Evolutionary conservation across 1,284 basidiomycete genomes (phyloP), one percentile per base, ranked within the genome.

Genomic region (Cryptococcus hybrid): DNA sequence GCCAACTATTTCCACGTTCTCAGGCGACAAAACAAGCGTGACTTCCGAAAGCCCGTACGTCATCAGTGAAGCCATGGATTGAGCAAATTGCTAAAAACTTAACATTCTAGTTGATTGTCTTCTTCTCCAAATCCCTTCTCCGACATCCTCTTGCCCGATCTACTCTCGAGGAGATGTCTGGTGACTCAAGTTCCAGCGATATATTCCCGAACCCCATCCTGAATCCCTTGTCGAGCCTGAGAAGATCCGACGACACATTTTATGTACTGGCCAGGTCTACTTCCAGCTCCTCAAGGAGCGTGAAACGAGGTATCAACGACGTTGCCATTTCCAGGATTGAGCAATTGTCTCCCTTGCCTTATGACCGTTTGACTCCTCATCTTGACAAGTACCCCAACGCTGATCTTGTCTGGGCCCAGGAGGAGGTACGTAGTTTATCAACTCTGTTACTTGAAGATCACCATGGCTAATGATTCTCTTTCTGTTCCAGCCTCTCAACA

Each of bases 1-100:
- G 88, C 92, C 51, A 95, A 93, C 82, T 93, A 93, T 77, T 94
- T 90, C 89, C 93, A 96, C 77, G 91, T 94, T 60, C 86, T 96
- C 52, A 89, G 93, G 77, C 87, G 92, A 64, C 93, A 97, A 80
- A 91, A 92, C 72, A 89, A 92, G 79, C 90, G 93, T 66, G 93
- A 95, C 77, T 96, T 92, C 88, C 86, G 93, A 70, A 96, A 96
- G 82, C 93, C 93, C 51, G 87, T 88, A 47, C 34, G 69, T 57
- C 84, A 34, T 47, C 42, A 15, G 30, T 18, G 40, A 5, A 15
- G 13, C 7, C 18, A 38, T 4, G 34, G 1, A 7, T 15, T 7
- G 24, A 30, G 35, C n/a, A n/a, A n/a, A n/a, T n/a, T n/a, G n/a
- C n/a, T n/a, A n/a, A n/a, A n/a, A n/a, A n/a, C n/a, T 45, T 55